A percentile compares a stretch with the other conserved stretches of the same genome.
These are phyloP conservation scores for Zea luxurians DNA, from an alignment of 176 grass and related monocot species.

Conservation along the genomic window DNA sequence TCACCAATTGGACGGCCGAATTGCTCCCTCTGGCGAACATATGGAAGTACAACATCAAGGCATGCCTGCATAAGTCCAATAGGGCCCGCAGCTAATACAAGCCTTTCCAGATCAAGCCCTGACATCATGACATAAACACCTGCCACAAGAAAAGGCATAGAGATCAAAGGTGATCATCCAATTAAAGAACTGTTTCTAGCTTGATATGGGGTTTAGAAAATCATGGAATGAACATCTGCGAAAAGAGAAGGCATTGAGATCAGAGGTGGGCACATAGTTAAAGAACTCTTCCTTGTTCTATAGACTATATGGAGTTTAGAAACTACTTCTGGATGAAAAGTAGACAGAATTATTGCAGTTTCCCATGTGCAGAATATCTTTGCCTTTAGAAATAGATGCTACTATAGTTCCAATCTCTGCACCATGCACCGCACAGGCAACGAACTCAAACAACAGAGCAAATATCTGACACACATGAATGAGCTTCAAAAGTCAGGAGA, in stretches of 20 bases:
- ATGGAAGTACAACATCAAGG: conserved; percentile 85
- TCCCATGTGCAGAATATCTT: not conserved
- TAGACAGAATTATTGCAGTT: not conserved
- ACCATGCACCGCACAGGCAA: not conserved
- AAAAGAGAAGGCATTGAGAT: not conserved
- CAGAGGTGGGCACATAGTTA: not conserved
- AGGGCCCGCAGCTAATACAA: conserved; percentile 84
- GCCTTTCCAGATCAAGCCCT: conserved; percentile 93
- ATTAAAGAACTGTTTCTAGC: not conserved
- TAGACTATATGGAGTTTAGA: not conserved
- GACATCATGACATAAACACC: conserved; percentile 99
- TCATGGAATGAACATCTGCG: not conserved
- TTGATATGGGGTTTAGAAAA: not conserved
- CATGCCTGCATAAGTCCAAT: conserved; percentile 97
- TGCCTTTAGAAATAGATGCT: not conserved
- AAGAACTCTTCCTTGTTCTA: not conserved
- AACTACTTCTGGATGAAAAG: not conserved
- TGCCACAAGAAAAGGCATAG: conserved; percentile 38
- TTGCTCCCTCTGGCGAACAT: conserved; percentile 90
- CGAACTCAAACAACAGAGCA: conserved; percentile 14
- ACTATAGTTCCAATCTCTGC: not conserved
- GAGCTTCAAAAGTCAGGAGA: conserved; percentile 14
- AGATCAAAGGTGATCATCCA: conserved; percentile 2
- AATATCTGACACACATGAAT: not conserved
- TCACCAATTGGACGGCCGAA: conserved; percentile 92